These are phyloP conservation scores for Hibiscus tridactylites DNA, from an alignment of 345 rosid species.

Conservation along the genomic window DNA sequence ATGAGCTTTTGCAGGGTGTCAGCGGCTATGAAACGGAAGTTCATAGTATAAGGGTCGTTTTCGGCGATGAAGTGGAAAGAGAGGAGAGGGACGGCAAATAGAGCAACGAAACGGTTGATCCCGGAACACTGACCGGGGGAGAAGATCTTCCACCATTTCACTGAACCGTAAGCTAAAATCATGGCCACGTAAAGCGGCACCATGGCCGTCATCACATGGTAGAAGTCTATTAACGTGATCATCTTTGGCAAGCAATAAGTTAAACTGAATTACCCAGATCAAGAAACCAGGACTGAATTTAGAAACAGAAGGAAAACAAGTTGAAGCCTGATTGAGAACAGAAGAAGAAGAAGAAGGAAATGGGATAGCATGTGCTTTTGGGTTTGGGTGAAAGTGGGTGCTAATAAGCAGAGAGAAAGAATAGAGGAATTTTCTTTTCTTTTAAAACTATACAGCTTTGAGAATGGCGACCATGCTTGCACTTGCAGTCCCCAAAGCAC, in stretches of 20 bases:
- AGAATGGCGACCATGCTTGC: constrained; percentile 50
- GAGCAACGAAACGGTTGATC: constrained; percentile 95
- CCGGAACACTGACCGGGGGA: constrained; percentile 97
- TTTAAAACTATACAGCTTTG: constrained; percentile 23
- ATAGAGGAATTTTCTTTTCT: constrained; percentile 13
- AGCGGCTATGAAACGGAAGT: constrained; percentile 66
- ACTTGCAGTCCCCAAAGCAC: constrained; percentile 32
- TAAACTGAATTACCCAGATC: neutral
- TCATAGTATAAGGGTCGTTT: constrained; percentile 61
- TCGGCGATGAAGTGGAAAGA: constrained; percentile 83
- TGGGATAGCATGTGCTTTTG: constrained; percentile 32
- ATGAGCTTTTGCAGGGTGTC: constrained; percentile 62
- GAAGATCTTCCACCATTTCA: constrained; percentile 98
- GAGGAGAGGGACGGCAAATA: constrained; percentile 95
- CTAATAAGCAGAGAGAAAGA: constrained; percentile 21
- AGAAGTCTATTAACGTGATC: constrained; percentile 69
- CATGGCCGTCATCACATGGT: constrained; percentile 98
- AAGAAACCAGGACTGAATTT: neutral
- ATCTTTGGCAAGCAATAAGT: constrained; percentile 24
- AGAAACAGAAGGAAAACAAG: neutral
- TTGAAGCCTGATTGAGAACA: neutral
- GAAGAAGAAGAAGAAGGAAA: constrained; percentile 3
- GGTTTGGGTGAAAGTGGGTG: constrained; percentile 25
- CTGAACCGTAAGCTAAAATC: constrained; percentile 92
- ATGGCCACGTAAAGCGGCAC: constrained; percentile 98